Percentiles rank a stretch among this genome's conserved stretches.
phyloP scores from a whole-genome alignment of 208 protist genomes.

The Borovskyia barvae region DNA sequence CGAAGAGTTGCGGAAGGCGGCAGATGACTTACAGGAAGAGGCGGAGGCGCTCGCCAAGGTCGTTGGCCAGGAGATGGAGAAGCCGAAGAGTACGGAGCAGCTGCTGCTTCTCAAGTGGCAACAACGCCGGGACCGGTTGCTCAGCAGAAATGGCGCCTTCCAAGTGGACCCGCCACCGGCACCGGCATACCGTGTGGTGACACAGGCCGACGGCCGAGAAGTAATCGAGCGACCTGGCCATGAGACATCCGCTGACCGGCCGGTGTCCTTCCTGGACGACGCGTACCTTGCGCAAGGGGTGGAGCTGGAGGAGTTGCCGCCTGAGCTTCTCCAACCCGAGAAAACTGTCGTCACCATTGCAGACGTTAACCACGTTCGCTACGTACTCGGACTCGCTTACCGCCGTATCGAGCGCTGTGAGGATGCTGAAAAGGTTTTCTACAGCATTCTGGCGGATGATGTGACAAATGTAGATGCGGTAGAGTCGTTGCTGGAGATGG shows the following conservation, averaged over 20 bases:
- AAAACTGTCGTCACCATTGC: conserved; percentile 30
- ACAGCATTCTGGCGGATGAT: conserved; percentile 49
- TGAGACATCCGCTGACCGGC: conserved; percentile 2
- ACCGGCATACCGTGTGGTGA: conserved; percentile 16
- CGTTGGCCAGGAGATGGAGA: conserved; percentile 42
- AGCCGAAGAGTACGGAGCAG: conserved; percentile 25
- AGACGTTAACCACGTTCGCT: conserved; percentile 74
- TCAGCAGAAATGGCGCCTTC: conserved; percentile 19
- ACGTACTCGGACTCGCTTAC: conserved; percentile 57
- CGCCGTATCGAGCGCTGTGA: conserved; percentile 47
- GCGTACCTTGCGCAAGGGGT: conserved; percentile 19
- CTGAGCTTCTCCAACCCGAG: conserved; percentile 7
- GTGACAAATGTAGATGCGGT: conserved; percentile 60
- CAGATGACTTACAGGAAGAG: conserved; percentile 29
- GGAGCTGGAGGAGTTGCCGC: conserved; percentile 25
- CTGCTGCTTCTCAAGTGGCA: conserved; percentile 33
- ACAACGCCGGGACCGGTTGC: conserved; percentile 32
- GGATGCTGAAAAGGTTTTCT: conserved; percentile 34
- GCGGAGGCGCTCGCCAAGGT: conserved; percentile 23
- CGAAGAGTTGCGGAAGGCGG: conserved; percentile 28
- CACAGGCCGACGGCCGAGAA: conserved; percentile 29
- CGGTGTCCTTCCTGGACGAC: conserved; percentile 12
- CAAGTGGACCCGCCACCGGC: not conserved
- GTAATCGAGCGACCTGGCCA: conserved; percentile 10
- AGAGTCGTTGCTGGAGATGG: conserved; percentile 74